Conservation (phyloP, 768 basidiomycete species). For the Pleurotus djamor region DNA sequence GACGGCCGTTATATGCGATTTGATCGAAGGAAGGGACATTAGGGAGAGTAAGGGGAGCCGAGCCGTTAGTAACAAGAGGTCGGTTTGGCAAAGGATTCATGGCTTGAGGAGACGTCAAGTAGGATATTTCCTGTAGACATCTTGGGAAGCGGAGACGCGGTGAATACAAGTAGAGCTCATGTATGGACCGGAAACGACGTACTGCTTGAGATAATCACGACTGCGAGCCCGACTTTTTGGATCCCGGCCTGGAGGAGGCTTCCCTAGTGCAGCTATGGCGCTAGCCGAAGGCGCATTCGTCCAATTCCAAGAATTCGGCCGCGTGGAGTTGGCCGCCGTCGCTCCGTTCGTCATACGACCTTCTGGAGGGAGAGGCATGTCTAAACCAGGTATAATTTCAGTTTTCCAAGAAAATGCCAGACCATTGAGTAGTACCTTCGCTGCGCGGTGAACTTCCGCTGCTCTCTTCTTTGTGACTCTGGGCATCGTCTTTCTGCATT, state of each 20-base stretch:
- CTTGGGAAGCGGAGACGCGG: slow-evolving; percentile 33
- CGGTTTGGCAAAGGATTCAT: slow-evolving; percentile 95
- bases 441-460: slow-evolving; percentile 83
- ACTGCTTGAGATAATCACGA: slow-evolving; percentile 98
- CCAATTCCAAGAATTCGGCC: slow-evolving; percentile 60
- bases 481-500: slow-evolving; percentile 67
- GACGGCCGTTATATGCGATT: slow-evolving; percentile 74
- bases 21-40: slow-evolving; percentile 75
- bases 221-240: slow-evolving; percentile 95
- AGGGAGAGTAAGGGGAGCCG: slow-evolving; percentile 62
- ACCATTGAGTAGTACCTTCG: slow-evolving; percentile 50
- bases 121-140: slow-evolving; percentile 97
- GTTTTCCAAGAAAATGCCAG: slow-evolving; percentile 4
- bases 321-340: slow-evolving; percentile 37
- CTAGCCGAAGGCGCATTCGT: slow-evolving; percentile 38
- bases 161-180: slow-evolving; percentile 3
- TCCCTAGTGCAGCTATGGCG: slow-evolving; percentile 47
- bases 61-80: slow-evolving; percentile 66
- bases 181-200: slow-evolving; percentile 24
- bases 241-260: slow-evolving; percentile 80
- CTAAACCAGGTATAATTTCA: slow-evolving; percentile 31
- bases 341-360: slow-evolving; percentile 62
- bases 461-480: slow-evolving; percentile 77
- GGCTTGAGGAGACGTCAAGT: slow-evolving; percentile 94
- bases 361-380: slow-evolving; percentile 69